Base-by-base conservation (phyloP, 2,329 filamentous ascomycete species). In the Myrmaecium sp. region DNA sequence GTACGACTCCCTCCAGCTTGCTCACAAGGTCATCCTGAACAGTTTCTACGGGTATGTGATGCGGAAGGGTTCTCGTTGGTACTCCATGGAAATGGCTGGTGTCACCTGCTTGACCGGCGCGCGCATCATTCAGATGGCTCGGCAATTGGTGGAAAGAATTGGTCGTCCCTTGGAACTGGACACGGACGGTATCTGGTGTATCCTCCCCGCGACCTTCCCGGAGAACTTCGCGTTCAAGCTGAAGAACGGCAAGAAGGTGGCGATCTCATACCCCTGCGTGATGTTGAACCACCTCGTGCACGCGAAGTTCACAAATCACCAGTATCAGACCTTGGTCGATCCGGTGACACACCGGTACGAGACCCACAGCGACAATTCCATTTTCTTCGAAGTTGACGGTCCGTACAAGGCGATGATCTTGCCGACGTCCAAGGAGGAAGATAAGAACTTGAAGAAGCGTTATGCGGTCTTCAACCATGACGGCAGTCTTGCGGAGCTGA, bases 21-120 rank as follows among this genome's bases (percentile, higher is more conserved):
- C 89, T 0, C 89, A 98, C 61, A 98, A 98, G 51, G 89, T 98
- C 57, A 98, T 98, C 64, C 52, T 98, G 29, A 98, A 98, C 60
- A 93, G 83, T 30, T 98, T 98, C 60, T 98, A 98, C 41, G 89
- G 89, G 36, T 98, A 98, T 47, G 89, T 95, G 49, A 98, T 98
- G 89, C 69, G 89, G 58, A 98, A 98, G 50, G 89, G 89, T 17
- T 98, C 89, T 19, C 73, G 89, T 29, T 98, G 89, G 89, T 98
- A 98, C 49, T 98, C 89, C 11, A 75, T 98, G 68, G 89, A 98
- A 49, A 98, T 98, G 89, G 89, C 91, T 10, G 89, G 89, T 40
- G 89, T 98, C 4, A 98, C 89, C 21, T 98, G 89, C 57, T 60
- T 98, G 49, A 98, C 89, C 2, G 89, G 89, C 34, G 89, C 89